Conservation (phyloP, 306 rosid species). For the Casuarina cunninghamiana region DNA sequence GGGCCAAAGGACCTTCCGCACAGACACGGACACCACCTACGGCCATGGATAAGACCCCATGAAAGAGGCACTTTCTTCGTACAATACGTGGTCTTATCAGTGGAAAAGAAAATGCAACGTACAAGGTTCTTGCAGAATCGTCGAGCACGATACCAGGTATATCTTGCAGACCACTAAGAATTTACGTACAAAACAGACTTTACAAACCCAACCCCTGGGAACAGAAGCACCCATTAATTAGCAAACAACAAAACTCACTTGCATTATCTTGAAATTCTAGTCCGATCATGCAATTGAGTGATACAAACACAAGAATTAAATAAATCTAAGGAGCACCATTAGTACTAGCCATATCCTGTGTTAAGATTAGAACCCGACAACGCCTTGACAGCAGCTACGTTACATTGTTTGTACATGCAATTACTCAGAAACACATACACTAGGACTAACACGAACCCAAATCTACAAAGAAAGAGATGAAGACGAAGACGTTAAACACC, state of each 20-base stretch:
- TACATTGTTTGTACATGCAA: conserved; percentile 52
- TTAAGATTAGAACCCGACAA: conserved; percentile 26
- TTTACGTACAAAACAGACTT: not conserved
- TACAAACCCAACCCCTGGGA: not conserved
- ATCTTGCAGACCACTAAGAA: not conserved
- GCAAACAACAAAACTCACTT: not conserved
- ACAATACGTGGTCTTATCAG: not conserved
- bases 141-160: not conserved
- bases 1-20: not conserved
- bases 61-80: not conserved
- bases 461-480: conserved; percentile 25
- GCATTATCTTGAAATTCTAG: not conserved
- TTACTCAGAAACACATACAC: conserved; percentile 29
- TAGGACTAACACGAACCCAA: conserved; percentile 31
- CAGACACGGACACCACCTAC: not conserved
- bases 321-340: conserved; percentile 6
- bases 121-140: not conserved
- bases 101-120: not conserved
- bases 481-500: not conserved
- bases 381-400: conserved; percentile 32
- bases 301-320: not conserved
- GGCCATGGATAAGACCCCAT: not conserved
- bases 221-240: not conserved
- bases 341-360: conserved; percentile 10
- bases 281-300: not conserved